phyloP scores from a whole-genome alignment of 192 early-diverging fungal species.

The Piromyces finnis region DNA sequence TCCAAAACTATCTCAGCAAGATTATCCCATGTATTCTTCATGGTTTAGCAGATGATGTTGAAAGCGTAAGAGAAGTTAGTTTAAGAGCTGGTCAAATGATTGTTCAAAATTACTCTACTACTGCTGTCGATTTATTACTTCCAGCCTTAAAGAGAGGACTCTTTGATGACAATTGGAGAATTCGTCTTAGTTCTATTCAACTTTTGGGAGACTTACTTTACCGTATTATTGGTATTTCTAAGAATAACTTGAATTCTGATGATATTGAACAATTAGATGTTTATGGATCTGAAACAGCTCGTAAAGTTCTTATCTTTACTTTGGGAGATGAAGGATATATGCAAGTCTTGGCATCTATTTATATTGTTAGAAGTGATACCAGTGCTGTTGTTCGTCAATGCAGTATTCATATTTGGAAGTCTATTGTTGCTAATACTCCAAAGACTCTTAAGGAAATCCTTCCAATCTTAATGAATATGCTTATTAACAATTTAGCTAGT shows the following conservation, averaged over 20 bases:
- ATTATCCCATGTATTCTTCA: conserved; percentile 75
- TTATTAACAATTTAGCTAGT: conserved; percentile 62
- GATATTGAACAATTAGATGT: conserved; percentile 39
- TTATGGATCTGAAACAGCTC: conserved; percentile 38
- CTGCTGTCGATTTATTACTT: conserved; percentile 72
- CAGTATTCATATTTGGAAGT: conserved; percentile 85
- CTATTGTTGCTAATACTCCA: conserved; percentile 86
- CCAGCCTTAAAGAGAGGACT: conserved; percentile 79
- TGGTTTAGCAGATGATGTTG: conserved; percentile 89
- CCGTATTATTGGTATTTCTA: conserved; percentile 72
- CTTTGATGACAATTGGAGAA: conserved; percentile 89
- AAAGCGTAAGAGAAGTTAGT: conserved; percentile 80
- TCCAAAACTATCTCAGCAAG: conserved; percentile 73
- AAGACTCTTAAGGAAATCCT: conserved; percentile 91
- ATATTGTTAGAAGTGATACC: conserved; percentile 76
- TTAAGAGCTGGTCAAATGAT: conserved; percentile 85
- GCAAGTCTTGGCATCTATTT: conserved; percentile 70
- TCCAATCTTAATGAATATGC: conserved; percentile 74
- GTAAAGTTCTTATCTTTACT: conserved; percentile 51
- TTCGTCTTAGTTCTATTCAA: conserved; percentile 83
- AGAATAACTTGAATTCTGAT: conserved; percentile 20
- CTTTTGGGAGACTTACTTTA: conserved; percentile 88
- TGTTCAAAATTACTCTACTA: conserved; percentile 72
- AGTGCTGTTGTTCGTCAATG: conserved; percentile 55
- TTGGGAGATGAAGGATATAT: conserved; percentile 76